A percentile compares a stretch with the other conserved stretches of the same genome.
These are phyloP conservation scores for Fragaria nilgerrensis DNA, from an alignment of 306 rosid species.

Conservation along the genomic window DNA sequence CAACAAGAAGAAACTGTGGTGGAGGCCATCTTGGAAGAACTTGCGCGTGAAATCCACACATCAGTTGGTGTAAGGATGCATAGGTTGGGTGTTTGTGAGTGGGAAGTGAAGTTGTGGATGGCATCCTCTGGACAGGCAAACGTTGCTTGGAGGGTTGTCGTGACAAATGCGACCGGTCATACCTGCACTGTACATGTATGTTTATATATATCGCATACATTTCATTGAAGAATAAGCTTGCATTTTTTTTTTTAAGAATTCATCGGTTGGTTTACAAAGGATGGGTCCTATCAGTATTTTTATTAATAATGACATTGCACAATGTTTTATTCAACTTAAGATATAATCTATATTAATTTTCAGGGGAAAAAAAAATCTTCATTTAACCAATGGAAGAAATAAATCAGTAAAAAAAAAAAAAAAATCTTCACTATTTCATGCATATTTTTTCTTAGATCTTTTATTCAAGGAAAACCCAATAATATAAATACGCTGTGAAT, in stretches of 20 bases:
- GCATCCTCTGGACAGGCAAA: conserved; percentile 68
- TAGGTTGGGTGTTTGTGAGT: conserved; percentile 82
- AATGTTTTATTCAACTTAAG: background rate
- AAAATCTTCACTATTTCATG: no score
- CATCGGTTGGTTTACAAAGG: conserved; percentile 22
- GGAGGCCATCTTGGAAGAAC: conserved; percentile 60
- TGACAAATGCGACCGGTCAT: conserved; percentile 93
- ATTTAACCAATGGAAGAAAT: background rate
- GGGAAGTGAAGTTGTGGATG: conserved; percentile 98
- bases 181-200: conserved; percentile 91
- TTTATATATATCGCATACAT: conserved; percentile 18
- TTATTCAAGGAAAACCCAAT: background rate
- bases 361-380: background rate
- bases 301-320: background rate
- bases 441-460: background rate
- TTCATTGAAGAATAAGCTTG: conserved; percentile 21
- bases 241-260: background rate
- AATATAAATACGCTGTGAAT: background rate
- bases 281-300: background rate
- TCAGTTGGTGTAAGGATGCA: conserved; percentile 95
- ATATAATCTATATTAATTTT: no score
- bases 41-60: conserved; percentile 72
- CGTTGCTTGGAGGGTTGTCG: conserved; percentile 93
- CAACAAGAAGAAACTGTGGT: conserved; percentile 65
- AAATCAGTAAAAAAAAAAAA: background rate